phyloP scores from a whole-genome alignment of 2,329 filamentous ascomycete genomes.

The Cercospora sesami region DNA sequence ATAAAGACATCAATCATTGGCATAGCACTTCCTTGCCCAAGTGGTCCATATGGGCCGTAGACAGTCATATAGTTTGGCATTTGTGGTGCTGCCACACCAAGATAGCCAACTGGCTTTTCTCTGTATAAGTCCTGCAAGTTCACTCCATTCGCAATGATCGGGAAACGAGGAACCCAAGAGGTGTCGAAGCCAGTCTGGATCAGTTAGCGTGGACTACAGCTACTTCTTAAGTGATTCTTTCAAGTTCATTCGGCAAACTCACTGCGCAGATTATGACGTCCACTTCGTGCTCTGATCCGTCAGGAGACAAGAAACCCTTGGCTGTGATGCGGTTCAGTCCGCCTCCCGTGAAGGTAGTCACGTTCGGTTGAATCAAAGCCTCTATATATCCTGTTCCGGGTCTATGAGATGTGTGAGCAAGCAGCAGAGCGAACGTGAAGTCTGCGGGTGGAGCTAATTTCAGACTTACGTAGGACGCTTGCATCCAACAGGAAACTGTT shows the following conservation, averaged over 20 bases:
- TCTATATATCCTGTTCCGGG: not conserved
- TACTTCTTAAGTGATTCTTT: not conserved
- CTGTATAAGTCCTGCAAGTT: slow-evolving; percentile 33
- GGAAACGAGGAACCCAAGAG: slow-evolving; percentile 39
- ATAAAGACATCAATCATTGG: slow-evolving; percentile 31
- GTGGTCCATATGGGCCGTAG: slow-evolving; percentile 28
- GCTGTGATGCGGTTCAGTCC: slow-evolving; percentile 45
- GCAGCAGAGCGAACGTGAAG: not conserved
- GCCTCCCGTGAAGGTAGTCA: not conserved
- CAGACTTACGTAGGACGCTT: slow-evolving; percentile 52
- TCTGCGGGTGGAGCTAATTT: slow-evolving; percentile 54
- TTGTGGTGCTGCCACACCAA: slow-evolving; percentile 32
- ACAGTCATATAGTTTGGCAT: slow-evolving; percentile 35
- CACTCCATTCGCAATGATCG: slow-evolving; percentile 38
- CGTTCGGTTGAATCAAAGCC: not conserved
- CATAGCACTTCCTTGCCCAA: slow-evolving; percentile 27
- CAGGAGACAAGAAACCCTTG: slow-evolving; percentile 42
- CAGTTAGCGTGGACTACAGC: not conserved
- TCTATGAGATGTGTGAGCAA: not conserved
- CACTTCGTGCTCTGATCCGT: slow-evolving; percentile 41
- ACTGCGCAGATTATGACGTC: slow-evolving; percentile 52
- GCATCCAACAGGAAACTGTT: slow-evolving; percentile 50
- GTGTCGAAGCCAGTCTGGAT: slow-evolving; percentile 36
- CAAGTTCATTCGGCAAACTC: slow-evolving; percentile 23
- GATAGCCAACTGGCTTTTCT: slow-evolving; percentile 33